Evolutionary conservation across 2,329 filamentous ascomycete genomes (phyloP).

Genomic region (Xylariaceae sp.): DNA sequence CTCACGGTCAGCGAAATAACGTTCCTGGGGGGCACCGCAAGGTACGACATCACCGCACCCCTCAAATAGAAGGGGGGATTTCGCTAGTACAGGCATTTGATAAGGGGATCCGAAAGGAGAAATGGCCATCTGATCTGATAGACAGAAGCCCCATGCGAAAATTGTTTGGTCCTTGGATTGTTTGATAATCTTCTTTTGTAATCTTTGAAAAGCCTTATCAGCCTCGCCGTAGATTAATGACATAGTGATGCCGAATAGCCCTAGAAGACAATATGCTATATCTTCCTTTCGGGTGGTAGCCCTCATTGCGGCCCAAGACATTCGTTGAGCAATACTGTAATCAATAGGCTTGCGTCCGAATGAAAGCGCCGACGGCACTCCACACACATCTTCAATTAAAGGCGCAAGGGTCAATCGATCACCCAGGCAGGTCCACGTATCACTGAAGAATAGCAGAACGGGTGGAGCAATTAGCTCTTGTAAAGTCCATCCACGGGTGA

Average conservation of each 20-base stretch:
- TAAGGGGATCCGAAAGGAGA: background rate
- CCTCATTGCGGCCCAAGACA: slow-evolving; percentile 1
- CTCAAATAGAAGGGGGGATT: background rate
- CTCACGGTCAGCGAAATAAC: too few relatives aligned
- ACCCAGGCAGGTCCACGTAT: background rate
- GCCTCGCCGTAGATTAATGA: background rate
- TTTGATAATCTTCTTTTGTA: slow-evolving; percentile 3
- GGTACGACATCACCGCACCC: background rate
- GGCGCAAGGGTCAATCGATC: background rate
- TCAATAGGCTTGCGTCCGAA: background rate
- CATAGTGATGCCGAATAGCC: background rate
- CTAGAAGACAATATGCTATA: background rate
- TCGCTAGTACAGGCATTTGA: background rate
- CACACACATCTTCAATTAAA: background rate
- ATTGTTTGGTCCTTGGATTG: background rate
- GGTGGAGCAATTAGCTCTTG: too few relatives aligned
- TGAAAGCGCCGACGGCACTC: background rate
- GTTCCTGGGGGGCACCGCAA: too few relatives aligned
- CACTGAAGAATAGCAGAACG: background rate
- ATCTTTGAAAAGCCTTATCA: background rate
- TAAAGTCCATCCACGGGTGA: too few relatives aligned
- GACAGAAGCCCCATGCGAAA: slow-evolving; percentile 1
- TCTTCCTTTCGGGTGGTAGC: background rate
- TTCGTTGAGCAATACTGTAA: background rate
- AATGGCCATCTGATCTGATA: background rate